Base-by-base conservation (phyloP, 768 basidiomycete genomes). In the Tulasnella sp. region DNA sequence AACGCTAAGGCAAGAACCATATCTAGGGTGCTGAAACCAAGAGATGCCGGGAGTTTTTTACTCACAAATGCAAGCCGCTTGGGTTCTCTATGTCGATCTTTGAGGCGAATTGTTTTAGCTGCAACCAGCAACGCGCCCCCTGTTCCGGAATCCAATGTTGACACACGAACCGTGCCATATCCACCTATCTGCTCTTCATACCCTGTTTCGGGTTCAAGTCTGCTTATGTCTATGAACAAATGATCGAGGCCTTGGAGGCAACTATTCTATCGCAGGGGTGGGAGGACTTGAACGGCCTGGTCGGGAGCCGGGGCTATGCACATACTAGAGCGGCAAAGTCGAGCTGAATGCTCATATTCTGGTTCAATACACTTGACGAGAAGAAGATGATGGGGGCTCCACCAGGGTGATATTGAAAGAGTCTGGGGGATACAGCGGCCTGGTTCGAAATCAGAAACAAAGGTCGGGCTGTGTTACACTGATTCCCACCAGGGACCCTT, bases 401-500 rank as follows among this genome's bases (percentile, higher is more conserved):
- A 54, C 14, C 72, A 2, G 28, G 81, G 81, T 22, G 81, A 37
- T 37, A 37, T 37, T 37, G 37, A 37, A 37, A 37, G 37, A 37
- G 37, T 37, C 37, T 37, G 37, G 37, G n/a, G n/a, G n/a, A n/a
- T n/a, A n/a, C n/a, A n/a, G n/a, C n/a, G n/a, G n/a, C n/a, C n/a
- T n/a, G n/a, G n/a, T n/a, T n/a, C n/a, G n/a, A n/a, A n/a, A n/a
- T 37, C 37, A 2, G 37, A 37, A 37, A 37, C 37, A 37, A 37
- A 37, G 37, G 2, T 6, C 6, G 37, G 37, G 37, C 37, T 37
- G 2, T 37, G 37, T 37, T 37, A 6, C 37, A 37, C 37, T 6
- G 37, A 37, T 37, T 37, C 37, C 37, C 37, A 37, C 37, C 37
- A 37, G 37, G 6, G 37, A 37, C 37, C 37, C 37, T 37, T 37